A percentile compares a stretch with the other conserved stretches of the same genome.
These are phyloP conservation scores for Astrothelium macrocarpum DNA, from an alignment of 495 filamentous ascomycete genomes.

Conservation along the genomic window DNA sequence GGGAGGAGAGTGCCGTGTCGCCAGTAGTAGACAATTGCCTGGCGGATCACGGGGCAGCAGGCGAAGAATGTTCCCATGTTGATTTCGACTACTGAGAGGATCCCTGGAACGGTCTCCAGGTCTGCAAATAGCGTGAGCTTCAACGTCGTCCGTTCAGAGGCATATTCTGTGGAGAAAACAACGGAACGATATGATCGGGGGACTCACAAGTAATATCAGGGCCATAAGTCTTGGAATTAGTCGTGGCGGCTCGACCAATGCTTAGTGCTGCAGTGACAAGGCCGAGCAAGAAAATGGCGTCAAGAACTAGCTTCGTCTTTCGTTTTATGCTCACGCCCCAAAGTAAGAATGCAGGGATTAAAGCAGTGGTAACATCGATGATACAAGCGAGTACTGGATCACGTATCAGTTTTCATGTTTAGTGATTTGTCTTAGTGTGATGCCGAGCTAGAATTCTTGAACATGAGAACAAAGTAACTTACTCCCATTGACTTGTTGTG, in stretches of 20 bases:
- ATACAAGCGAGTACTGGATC: background rate
- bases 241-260: background rate
- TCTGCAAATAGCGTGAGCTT: too few species aligned
- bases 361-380: background rate
- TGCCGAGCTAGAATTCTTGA: too few species aligned
- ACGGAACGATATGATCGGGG: background rate
- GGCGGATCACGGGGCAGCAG: background rate
- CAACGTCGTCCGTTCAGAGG: too few species aligned
- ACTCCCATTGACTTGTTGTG: background rate
- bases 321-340: background rate
- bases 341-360: background rate
- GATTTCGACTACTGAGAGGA: background rate
- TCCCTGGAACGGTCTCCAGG: background rate
- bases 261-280: background rate
- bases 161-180: background rate
- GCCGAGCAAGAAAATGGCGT: background rate
- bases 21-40: background rate
- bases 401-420: background rate
- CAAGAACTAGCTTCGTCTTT: background rate
- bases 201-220: background rate
- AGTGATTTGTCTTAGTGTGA: background rate
- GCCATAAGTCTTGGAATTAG: background rate
- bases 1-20: background rate
- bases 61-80: background rate
- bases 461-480: too few species aligned